Conservation (phyloP, 2,329 filamentous ascomycete genomes). For the Elsinoe arachidis region DNA sequence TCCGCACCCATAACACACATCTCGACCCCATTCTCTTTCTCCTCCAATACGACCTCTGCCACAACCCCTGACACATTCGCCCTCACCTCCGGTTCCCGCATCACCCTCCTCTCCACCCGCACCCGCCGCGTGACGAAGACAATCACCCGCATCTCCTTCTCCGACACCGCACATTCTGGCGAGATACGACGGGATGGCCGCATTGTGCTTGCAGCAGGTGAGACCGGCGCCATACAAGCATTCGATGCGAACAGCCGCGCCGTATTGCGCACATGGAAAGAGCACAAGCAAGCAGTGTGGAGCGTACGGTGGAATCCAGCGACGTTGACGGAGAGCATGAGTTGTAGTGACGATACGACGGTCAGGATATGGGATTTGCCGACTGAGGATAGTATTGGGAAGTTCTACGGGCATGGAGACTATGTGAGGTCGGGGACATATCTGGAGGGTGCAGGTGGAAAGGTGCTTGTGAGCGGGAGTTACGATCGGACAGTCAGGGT, state of each 20-base stretch:
- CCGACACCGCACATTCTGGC: constrained; percentile 80
- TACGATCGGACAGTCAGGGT: constrained; percentile 91
- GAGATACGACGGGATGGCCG: constrained; percentile 83
- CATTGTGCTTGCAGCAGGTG: constrained; percentile 83
- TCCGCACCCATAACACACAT: constrained; percentile 87
- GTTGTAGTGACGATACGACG: constrained; percentile 83
- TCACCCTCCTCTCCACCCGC: constrained; percentile 88
- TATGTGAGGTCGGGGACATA: constrained; percentile 86
- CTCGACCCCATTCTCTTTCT: constrained; percentile 54
- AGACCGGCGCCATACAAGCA: constrained; percentile 85
- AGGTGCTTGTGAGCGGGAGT: constrained; percentile 73
- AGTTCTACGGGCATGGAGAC: constrained; percentile 79
- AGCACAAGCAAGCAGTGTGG: constrained; percentile 92
- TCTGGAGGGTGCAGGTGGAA: constrained; percentile 63
- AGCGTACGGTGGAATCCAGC: constrained; percentile 78
- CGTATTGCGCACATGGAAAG: constrained; percentile 89
- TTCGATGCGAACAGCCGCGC: constrained; percentile 86
- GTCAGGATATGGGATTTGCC: constrained; percentile 92
- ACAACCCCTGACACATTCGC: constrained; percentile 61
- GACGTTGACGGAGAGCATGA: constrained; percentile 77
- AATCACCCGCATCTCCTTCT: constrained; percentile 70
- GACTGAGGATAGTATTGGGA: constrained; percentile 63
- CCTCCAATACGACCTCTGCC: constrained; percentile 34
- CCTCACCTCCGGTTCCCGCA: constrained; percentile 84
- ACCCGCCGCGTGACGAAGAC: constrained; percentile 89